Base-by-base conservation (phyloP, 176 grass and related monocot species). In the Bothriochloa decipiens region DNA sequence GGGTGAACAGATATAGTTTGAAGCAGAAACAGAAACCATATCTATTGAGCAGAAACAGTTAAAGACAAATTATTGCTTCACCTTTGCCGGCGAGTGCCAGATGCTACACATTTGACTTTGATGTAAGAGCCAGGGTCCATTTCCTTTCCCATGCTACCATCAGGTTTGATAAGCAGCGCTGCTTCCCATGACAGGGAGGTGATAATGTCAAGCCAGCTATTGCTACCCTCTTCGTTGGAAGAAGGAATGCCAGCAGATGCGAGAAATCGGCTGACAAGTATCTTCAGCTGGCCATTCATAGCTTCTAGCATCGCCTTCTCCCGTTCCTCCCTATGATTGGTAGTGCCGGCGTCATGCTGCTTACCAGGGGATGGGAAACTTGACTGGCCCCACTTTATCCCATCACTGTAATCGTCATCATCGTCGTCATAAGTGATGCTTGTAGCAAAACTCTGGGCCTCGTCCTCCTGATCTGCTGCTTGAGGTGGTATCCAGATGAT, bases 101-200 rank as follows among this genome's bases (percentile, higher is more conserved):
- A 90, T 75, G 97, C 91, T 73, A 99, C 60, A 53, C 93, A 99
- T 81, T 99, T 99, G 76, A 99, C 91, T 90, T 99, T 99, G 82
- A 96, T 91, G 84, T 99, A 99, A 25, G 89, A 92, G 72, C 91
- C 90, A 81, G 93, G 91, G 85, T 99, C 97, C 97, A 99, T 99
- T 83, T 95, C 97, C 81, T 90, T 94, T 75, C 97, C 97, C 20
- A 89, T 57, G 68, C 82, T 96, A 72, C 84, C 91, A 89, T 99
- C 97, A 60, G 97, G 93, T 76, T 91, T 96, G 69, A 99, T 85
- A 78, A 96, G 75, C 20, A 92, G 76, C n/a, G 93, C 97, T 40
- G 97, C 97, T 86, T 96, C 75, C 96, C 97, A 99, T 8, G 97
- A 99, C 42, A 99, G 68, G 70, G 86, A 92, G 62, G 90, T 89